Base-by-base conservation (phyloP, 352 stramenopile genomes). In the Phytophthora podocarpi region DNA sequence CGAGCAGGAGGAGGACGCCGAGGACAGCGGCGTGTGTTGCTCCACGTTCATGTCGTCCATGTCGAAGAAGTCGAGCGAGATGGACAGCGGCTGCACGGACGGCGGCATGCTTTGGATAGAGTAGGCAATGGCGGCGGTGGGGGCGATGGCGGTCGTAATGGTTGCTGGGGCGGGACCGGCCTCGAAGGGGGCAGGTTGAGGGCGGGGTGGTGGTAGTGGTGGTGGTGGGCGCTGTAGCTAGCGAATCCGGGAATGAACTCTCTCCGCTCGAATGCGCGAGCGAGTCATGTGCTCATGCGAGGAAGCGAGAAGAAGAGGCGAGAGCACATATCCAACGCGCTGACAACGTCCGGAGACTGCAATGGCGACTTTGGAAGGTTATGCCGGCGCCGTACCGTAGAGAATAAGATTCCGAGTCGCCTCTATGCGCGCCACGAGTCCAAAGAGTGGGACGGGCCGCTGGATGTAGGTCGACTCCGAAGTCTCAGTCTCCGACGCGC, bases 1-100 rank as follows among this genome's bases (percentile, higher is more conserved):
- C 26, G 56, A 70, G 39, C 47, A 63, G 20, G 51, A 68, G 4
- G 60, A 71, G 1, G 50, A 55, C 10, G 39, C 16, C 12, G 68
- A 59, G 6, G 68, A 76, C 27, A 60, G 24, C n/a, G 68, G 68
- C 23, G 64, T 70, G 39, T 60, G 57, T 9, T 67, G 52, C 23
- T 67, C 58, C 30, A 58, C 13, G 24, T 37, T 56, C 63, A 76
- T 62, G 40, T 59, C 40, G 21, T 59, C 39, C 36, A 76, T 63
- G 45, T 76, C 64, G 43, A 76, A 76, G 13, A 72, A 58, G 40
- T 76, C 68, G 50, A 73, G 63, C 49, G 68, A 76, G n/a, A 76
- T 70, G 21, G 68, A 66, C 21, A 76, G 58, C 16, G 59, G 67
- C 3, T 72, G 67, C 41, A 67, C 37, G 15, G 45, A 61, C 20